phyloP scores from a whole-genome alignment of 1,284 basidiomycete genomes.

The Phenoliferia sp. region DNA sequence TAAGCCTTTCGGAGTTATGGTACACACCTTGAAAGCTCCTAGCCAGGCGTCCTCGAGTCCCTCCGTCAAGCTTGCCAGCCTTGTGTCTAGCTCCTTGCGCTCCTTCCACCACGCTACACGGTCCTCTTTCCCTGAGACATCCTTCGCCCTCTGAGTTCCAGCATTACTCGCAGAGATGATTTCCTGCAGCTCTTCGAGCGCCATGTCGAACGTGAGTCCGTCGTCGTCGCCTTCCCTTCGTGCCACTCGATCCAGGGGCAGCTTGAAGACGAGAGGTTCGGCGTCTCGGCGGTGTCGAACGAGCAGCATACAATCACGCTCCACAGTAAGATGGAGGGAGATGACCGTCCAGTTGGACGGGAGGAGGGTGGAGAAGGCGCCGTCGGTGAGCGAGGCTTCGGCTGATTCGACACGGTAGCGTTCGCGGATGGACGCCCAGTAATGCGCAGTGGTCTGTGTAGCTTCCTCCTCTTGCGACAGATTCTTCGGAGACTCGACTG shows the following conservation, averaged over 20 bases:
- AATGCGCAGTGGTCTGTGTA: conserved; percentile 42
- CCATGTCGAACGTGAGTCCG: conserved; percentile 65
- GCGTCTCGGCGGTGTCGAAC: conserved; percentile 65
- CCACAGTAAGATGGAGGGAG: conserved; percentile 74
- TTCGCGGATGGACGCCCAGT: conserved; percentile 57
- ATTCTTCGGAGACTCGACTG: not conserved
- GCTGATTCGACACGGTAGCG: conserved; percentile 54
- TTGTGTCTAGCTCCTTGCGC: conserved; percentile 66
- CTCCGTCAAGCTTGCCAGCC: conserved; percentile 68
- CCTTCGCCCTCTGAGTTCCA: conserved; percentile 65
- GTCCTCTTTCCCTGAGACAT: conserved; percentile 54
- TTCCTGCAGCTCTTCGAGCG: conserved; percentile 65
- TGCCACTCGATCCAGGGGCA: conserved; percentile 74
- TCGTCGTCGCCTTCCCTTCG: conserved; percentile 69
- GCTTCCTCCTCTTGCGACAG: not conserved
- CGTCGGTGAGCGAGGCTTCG: conserved; percentile 39
- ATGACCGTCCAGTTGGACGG: conserved; percentile 80
- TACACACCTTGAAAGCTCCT: conserved; percentile 85
- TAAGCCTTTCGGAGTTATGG: not conserved
- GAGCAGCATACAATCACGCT: conserved; percentile 76
- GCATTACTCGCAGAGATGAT: conserved; percentile 75
- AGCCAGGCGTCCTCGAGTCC: conserved; percentile 95
- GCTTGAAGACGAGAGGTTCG: conserved; percentile 72
- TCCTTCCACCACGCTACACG: conserved; percentile 74
- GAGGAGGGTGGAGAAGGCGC: conserved; percentile 46